A percentile compares a stretch with the other conserved stretches of the same genome.
phyloP scores from a whole-genome alignment of 2,329 filamentous ascomycete genomes.

The Parasarocladium wereldwijsianum region DNA sequence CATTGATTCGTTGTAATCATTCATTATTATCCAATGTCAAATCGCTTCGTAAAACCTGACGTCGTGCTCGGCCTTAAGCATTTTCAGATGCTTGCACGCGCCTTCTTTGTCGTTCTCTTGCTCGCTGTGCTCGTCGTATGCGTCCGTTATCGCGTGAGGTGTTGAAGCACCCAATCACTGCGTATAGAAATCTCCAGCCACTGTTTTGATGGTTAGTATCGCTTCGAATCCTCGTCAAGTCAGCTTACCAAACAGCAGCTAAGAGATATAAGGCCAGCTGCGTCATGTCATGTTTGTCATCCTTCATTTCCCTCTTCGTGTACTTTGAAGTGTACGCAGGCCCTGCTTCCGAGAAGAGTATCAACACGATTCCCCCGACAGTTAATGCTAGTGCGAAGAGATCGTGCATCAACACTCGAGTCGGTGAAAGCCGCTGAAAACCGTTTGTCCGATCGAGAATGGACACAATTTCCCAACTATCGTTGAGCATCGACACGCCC shows the following conservation, averaged over 20 bases:
- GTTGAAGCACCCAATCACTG: slow-evolving; percentile 14
- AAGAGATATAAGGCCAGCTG: slow-evolving; percentile 4
- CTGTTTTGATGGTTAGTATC: slow-evolving; percentile 6
- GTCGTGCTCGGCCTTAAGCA: no score
- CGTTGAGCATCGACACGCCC: slow-evolving; percentile 19
- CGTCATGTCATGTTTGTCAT: slow-evolving; percentile 10
- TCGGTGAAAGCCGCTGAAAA: slow-evolving; percentile 13
- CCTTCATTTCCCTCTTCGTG: slow-evolving; percentile 8
- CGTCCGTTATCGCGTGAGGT: slow-evolving; percentile 13
- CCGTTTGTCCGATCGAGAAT: slow-evolving; percentile 12
- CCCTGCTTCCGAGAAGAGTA: slow-evolving; percentile 14
- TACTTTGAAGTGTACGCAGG: slow-evolving; percentile 4
- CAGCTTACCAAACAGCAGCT: slow-evolving; percentile 12
- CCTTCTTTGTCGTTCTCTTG: no score
- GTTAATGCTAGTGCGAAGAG: slow-evolving; percentile 17
- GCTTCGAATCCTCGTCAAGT: background rate
- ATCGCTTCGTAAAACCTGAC: no score
- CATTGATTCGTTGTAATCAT: no score
- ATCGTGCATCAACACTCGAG: slow-evolving; percentile 17
- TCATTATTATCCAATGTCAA: no score
- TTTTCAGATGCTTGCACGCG: no score
- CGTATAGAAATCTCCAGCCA: slow-evolving; percentile 13
- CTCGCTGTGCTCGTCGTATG: no score
- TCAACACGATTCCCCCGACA: slow-evolving; percentile 19
- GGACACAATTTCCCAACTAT: slow-evolving; percentile 21